A percentile compares a stretch with the other conserved stretches of the same genome.
Evolutionary conservation across 495 filamentous ascomycete species (phyloP).

Genomic region (Trichoderma reesei): DNA sequence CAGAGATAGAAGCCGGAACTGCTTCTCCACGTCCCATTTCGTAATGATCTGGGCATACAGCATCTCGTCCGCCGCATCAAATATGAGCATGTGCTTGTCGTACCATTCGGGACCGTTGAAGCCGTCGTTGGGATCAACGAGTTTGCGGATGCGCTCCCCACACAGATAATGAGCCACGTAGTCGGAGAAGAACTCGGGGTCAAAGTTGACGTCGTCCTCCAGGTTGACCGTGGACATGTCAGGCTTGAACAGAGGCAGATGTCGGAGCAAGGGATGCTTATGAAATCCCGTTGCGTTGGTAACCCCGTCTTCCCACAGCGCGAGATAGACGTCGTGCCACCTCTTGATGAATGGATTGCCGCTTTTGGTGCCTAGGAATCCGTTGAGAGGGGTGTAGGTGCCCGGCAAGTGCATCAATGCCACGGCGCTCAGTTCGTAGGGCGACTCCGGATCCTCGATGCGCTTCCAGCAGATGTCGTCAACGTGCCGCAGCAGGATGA

Average conservation of each 20-base stretch:
- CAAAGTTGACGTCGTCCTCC: slow-evolving; percentile 9
- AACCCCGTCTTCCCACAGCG: slow-evolving; percentile 26
- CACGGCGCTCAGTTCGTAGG: slow-evolving; percentile 26
- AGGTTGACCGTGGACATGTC: slow-evolving; percentile 11
- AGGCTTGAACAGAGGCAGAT: slow-evolving; percentile 15
- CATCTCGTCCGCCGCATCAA: slow-evolving; percentile 17
- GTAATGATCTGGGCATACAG: slow-evolving; percentile 17
- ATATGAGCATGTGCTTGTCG: slow-evolving; percentile 18
- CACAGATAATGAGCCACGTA: slow-evolving; percentile 21
- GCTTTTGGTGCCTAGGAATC: slow-evolving; percentile 28
- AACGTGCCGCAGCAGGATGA: slow-evolving; percentile 26
- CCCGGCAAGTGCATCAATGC: slow-evolving; percentile 21
- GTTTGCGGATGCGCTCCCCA: slow-evolving; percentile 22
- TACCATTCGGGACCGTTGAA: slow-evolving; percentile 24
- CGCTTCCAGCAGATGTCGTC: slow-evolving; percentile 35
- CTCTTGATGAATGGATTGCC: slow-evolving; percentile 28
- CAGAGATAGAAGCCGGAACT: slow-evolving; percentile 21
- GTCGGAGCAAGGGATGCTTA: slow-evolving; percentile 23
- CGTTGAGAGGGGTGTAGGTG: slow-evolving; percentile 26
- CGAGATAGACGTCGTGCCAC: slow-evolving; percentile 29
- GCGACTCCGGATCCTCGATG: slow-evolving; percentile 27
- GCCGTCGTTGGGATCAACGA: slow-evolving; percentile 21
- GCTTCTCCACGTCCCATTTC: slow-evolving; percentile 19
- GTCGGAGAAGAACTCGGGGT: slow-evolving; percentile 20
- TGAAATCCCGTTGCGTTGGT: slow-evolving; percentile 21